Evolutionary conservation across 2,329 filamentous ascomycete genomes (phyloP).

Genomic region (Trichoderma harzianum): DNA sequence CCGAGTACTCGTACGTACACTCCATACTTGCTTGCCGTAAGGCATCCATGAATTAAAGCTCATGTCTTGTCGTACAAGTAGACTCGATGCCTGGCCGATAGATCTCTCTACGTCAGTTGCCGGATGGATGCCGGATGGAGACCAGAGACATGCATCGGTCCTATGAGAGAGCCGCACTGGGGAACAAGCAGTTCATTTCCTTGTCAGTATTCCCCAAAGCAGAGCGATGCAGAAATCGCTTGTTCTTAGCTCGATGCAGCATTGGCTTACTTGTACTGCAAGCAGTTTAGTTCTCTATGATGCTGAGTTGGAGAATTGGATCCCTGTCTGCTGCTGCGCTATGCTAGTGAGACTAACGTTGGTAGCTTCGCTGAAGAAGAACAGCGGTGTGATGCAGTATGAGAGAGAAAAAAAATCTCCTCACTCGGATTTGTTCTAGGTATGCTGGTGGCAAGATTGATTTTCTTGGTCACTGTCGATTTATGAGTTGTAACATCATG

Average conservation of each 20-base stretch:
- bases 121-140: not conserved
- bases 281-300: not conserved
- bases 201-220: not conserved
- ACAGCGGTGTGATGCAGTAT: slow-evolving; percentile 12
- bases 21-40: not conserved
- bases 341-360: not conserved
- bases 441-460: not conserved
- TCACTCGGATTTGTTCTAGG: not conserved
- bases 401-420: not conserved
- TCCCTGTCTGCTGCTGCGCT: slow-evolving; percentile 2
- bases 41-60: not conserved
- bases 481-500: not conserved
- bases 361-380: not conserved
- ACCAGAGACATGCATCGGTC: not conserved
- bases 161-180: not conserved
- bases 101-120: not conserved
- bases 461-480: not conserved
- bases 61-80: not conserved
- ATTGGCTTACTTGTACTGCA: not conserved
- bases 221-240: not conserved
- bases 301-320: not conserved
- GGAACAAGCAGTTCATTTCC: not conserved
- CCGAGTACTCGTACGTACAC: not conserved
- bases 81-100: not conserved
- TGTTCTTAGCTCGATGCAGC: not conserved